Evolutionary conservation across 139 green algal genomes (phyloP).

Genomic region (Coelastrella sp.): DNA sequence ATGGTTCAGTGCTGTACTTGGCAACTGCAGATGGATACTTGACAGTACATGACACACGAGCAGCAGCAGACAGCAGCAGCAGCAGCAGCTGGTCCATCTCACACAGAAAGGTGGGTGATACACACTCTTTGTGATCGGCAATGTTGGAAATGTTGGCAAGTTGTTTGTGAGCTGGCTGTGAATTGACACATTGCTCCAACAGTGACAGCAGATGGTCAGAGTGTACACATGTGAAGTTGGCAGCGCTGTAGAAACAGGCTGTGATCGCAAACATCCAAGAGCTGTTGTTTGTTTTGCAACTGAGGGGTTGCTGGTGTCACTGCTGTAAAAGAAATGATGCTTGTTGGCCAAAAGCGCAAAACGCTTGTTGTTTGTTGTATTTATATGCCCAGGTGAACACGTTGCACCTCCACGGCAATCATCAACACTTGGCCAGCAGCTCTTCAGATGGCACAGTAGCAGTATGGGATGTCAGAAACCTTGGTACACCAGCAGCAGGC

Average conservation of each 20-base stretch:
- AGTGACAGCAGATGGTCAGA: too few relatives aligned
- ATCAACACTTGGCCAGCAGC: constrained; percentile 25
- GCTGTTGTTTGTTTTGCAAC: too few relatives aligned
- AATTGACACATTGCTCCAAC: too few relatives aligned
- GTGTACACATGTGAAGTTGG: too few relatives aligned
- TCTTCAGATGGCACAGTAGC: constrained; percentile 52
- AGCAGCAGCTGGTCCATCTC: constrained; percentile 39
- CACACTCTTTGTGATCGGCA: constrained; percentile 37
- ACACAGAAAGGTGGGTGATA: constrained; percentile 74
- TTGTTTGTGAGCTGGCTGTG: neutral
- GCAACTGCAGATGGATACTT: neutral
- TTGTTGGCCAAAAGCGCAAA: too few relatives aligned
- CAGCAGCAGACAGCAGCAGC: neutral
- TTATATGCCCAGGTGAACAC: constrained; percentile 24
- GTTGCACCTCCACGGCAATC: constrained; percentile 15
- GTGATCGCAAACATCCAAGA: too few relatives aligned
- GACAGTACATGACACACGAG: neutral
- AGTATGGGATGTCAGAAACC: constrained; percentile 74
- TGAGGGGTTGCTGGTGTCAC: too few relatives aligned
- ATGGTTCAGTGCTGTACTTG: neutral
- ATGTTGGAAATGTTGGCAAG: neutral
- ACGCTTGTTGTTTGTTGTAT: too few relatives aligned
- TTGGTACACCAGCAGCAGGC: constrained; percentile 9
- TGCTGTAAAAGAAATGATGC: too few relatives aligned
- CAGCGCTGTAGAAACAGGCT: too few relatives aligned